Conservation (phyloP, 306 rosid genomes). For the Argentina anserina region DNA sequence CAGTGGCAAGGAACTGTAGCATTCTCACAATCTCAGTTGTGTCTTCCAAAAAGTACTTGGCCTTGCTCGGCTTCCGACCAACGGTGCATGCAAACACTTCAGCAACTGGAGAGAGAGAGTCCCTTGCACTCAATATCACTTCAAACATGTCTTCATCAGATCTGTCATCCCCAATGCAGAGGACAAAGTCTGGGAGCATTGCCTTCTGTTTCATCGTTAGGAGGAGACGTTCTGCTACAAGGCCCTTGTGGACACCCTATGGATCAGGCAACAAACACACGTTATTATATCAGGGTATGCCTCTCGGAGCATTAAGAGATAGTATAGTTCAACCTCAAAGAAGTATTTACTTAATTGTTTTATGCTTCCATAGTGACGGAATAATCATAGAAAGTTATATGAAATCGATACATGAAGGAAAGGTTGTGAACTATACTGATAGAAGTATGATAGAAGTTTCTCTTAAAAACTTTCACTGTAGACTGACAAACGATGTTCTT, state of each 20-base stretch:
- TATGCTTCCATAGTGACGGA: not conserved
- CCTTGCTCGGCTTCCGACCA: constrained; percentile 63
- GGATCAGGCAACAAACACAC: not conserved
- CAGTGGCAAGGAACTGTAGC: constrained; percentile 78
- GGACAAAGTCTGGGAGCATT: constrained; percentile 66
- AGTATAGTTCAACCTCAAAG: not conserved
- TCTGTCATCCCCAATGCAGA: constrained; percentile 88
- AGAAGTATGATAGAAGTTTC: not conserved
- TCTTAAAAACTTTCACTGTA: not conserved
- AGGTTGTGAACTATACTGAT: not conserved
- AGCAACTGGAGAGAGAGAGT: constrained; percentile 41
- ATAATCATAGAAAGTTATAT: not conserved
- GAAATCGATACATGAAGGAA: not conserved
- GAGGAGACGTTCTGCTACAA: constrained; percentile 68
- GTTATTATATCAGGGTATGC: not conserved
- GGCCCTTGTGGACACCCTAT: constrained; percentile 89
- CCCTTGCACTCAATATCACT: constrained; percentile 39
- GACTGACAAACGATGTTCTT: not conserved
- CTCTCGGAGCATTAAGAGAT: not conserved
- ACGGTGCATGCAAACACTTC: constrained; percentile 60
- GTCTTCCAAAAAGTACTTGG: constrained; percentile 67
- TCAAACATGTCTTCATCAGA: constrained; percentile 94
- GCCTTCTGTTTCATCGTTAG: constrained; percentile 50
- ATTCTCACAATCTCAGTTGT: constrained; percentile 77
- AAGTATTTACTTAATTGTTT: not conserved